Evolutionary conservation across 305 asterid genomes (phyloP).

Genomic region (Euphrasia arctica): DNA sequence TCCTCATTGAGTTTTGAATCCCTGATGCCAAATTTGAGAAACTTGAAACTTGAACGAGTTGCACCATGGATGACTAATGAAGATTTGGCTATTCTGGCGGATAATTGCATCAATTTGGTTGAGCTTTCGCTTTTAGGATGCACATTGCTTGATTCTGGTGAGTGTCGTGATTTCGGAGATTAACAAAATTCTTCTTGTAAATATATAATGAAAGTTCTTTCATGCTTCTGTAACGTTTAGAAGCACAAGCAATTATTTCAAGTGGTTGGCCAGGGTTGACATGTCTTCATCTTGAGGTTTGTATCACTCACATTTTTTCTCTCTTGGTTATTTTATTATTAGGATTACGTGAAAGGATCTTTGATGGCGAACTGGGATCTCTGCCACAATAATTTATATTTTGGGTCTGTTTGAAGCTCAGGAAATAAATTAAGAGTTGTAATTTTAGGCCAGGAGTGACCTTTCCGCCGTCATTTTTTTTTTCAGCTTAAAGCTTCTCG

Average conservation of each 20-base stretch:
- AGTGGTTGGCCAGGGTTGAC: slow-evolving; percentile 88
- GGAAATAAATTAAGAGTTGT: slow-evolving; percentile 5
- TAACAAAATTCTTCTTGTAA: slow-evolving; percentile 14
- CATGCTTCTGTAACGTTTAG: slow-evolving; percentile 37
- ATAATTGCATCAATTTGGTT: slow-evolving; percentile 54
- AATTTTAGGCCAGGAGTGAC: neutral
- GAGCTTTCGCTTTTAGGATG: slow-evolving; percentile 81
- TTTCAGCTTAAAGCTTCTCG: slow-evolving; percentile 1
- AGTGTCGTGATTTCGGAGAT: slow-evolving; percentile 24
- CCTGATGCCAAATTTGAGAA: slow-evolving; percentile 67
- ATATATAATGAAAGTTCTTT: slow-evolving; percentile 16
- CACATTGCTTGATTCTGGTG: slow-evolving; percentile 63
- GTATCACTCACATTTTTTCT: slow-evolving; percentile 28
- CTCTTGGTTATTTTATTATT: slow-evolving; percentile 17
- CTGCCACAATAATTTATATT: neutral
- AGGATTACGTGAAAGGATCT: slow-evolving; percentile 1
- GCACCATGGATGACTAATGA: slow-evolving; percentile 75
- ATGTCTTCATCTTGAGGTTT: slow-evolving; percentile 79
- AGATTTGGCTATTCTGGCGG: slow-evolving; percentile 61
- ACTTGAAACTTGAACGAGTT: slow-evolving; percentile 81
- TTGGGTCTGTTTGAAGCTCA: neutral
- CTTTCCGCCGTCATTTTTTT: slow-evolving; percentile 7
- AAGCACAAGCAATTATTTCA: slow-evolving; percentile 73
- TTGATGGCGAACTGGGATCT: neutral
- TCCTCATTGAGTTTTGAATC: slow-evolving; percentile 53